Conservation (phyloP, 192 early-diverging fungal species). For the Umbelopsis sp. region DNA sequence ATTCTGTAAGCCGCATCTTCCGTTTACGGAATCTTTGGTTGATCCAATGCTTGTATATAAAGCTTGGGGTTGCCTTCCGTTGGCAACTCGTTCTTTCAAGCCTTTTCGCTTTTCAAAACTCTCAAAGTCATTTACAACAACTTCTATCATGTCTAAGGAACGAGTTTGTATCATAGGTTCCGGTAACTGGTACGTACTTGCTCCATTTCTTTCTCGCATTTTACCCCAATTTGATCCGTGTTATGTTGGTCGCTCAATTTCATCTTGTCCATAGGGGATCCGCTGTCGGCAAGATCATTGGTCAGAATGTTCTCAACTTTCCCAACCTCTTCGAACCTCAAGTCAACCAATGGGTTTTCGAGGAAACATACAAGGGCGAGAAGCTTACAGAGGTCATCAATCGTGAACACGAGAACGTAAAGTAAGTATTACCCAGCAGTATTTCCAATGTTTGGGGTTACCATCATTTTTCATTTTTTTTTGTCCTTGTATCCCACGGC, state of each 20-base stretch:
- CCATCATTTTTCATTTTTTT: background rate
- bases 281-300: conserved; percentile 89
- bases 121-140: conserved; percentile 24
- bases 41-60: conserved; percentile 9
- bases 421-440: conserved; percentile 38
- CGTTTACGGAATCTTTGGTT: conserved; percentile 19
- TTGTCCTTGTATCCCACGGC: background rate
- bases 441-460: conserved; percentile 11
- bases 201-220: background rate
- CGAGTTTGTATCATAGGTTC: conserved; percentile 91
- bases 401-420: conserved; percentile 85
- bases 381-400: conserved; percentile 92
- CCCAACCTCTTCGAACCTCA: conserved; percentile 65
- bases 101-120: background rate
- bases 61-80: conserved; percentile 6
- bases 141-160: conserved; percentile 49
- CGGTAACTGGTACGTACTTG: conserved; percentile 82
- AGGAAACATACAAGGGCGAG: conserved; percentile 83
- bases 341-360: conserved; percentile 95
- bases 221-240: background rate
- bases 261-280: conserved; percentile 70
- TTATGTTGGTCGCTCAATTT: background rate
- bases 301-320: conserved; percentile 73
- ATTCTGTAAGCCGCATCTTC: background rate
- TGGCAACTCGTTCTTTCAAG: conserved; percentile 21